Conservation (phyloP, 2,329 filamentous ascomycete genomes). For the Arachnomyces sp. region DNA sequence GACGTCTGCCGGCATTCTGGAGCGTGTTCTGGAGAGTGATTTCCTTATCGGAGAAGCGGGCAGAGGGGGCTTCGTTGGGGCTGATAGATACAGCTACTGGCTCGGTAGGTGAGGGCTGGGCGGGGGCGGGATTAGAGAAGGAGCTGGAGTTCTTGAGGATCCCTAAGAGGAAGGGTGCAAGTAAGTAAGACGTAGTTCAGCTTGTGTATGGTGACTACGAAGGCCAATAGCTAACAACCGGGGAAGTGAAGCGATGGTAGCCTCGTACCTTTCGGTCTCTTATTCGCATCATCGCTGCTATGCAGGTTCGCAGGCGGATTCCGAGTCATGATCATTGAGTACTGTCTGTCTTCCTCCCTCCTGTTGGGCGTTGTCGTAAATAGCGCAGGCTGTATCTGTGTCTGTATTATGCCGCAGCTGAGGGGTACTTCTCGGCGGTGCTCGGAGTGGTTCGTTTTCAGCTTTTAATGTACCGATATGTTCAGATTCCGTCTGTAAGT, state of each 20-base stretch:
- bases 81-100: no score
- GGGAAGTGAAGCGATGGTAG: not conserved
- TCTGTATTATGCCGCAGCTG: not conserved
- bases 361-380: no score
- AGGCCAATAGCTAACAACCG: no score
- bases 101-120: conserved; percentile 40
- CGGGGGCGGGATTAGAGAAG: conserved; percentile 25
- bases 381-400: no score
- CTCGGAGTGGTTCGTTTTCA: not conserved
- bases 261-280: conserved; percentile 34
- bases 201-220: conserved; percentile 1
- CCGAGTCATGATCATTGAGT: conserved; percentile 21
- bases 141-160: conserved; percentile 77
- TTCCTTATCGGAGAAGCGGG: conserved; percentile 55
- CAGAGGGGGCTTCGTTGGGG: no score
- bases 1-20: conserved; percentile 81
- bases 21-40: conserved; percentile 90
- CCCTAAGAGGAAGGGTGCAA: conserved; percentile 44
- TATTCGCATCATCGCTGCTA: conserved; percentile 26
- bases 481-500: no score
- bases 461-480: no score
- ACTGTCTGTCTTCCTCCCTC: conserved; percentile 5
- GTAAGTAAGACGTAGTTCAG: conserved; percentile 1
- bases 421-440: not conserved
- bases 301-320: conserved; percentile 14